Conservation (phyloP, 176 grass and related monocot species). For the Saccharum spontaneum region DNA sequence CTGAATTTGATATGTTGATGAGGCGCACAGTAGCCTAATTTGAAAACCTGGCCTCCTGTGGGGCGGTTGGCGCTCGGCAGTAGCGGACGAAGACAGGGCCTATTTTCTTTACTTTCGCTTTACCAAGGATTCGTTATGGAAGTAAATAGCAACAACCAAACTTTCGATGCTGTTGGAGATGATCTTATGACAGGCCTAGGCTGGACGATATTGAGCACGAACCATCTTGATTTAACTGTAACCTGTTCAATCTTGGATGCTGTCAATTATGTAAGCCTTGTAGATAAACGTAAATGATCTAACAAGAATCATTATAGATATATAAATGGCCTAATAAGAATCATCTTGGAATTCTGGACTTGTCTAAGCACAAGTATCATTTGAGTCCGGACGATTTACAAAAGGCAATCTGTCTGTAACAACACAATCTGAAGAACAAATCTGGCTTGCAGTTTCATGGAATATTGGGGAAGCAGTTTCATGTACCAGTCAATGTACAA, state of each 20-base stretch:
- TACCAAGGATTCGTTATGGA: too few relatives aligned
- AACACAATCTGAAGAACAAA: not conserved
- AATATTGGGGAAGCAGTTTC: not conserved
- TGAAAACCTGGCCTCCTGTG: too few relatives aligned
- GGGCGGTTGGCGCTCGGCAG: too few relatives aligned
- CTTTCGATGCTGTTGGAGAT: not conserved
- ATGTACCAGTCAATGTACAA: not conserved
- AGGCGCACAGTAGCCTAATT: too few relatives aligned
- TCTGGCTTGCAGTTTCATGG: not conserved
- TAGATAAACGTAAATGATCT: not conserved
- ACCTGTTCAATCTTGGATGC: not conserved
- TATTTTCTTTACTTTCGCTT: too few relatives aligned
- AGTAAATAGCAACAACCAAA: not conserved
- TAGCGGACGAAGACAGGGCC: too few relatives aligned
- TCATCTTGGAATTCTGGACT: not conserved
- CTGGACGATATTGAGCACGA: not conserved
- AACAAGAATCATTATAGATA: not conserved
- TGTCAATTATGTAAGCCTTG: not conserved
- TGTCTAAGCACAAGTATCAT: not conserved
- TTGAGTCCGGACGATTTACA: not conserved
- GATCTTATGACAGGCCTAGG: not conserved
- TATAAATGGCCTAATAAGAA: not conserved
- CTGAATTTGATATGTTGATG: too few relatives aligned
- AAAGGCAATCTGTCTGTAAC: not conserved
- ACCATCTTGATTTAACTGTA: not conserved